These are phyloP conservation scores for Areca catechu DNA, from an alignment of 176 grass and related monocot genomes.

Conservation along the genomic window DNA sequence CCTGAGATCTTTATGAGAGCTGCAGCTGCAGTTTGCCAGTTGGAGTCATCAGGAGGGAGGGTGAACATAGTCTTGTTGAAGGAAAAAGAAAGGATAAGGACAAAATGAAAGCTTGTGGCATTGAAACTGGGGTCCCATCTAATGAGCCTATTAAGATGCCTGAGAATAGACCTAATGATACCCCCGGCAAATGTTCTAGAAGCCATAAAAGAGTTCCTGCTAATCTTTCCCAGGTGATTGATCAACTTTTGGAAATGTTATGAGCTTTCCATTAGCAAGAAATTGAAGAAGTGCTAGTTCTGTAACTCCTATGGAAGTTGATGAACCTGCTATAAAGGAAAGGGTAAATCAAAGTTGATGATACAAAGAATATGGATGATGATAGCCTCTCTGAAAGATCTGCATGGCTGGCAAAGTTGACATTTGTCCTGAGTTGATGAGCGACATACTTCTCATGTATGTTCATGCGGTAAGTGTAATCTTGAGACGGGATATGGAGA, in stretches of 20 bases:
- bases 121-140: conserved; percentile 26
- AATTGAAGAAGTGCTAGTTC: conserved; percentile 25
- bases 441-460: conserved; percentile 76
- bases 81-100: conserved; percentile 77
- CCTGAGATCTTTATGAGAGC: conserved; percentile 67
- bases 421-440: conserved; percentile 75
- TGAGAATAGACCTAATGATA: conserved; percentile 52
- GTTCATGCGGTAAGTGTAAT: conserved; percentile 51
- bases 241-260: conserved; percentile 68
- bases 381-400: conserved; percentile 38
- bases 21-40: conserved; percentile 54
- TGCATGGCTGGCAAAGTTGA: conserved; percentile 37
- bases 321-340: conserved; percentile 34
- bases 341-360: conserved; percentile 72
- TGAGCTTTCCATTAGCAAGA: conserved; percentile 41
- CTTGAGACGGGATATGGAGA: conserved; percentile 62
- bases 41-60: conserved; percentile 63
- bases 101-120: conserved; percentile 27
- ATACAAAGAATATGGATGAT: conserved; percentile 27
- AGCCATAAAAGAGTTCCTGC: conserved; percentile 50
- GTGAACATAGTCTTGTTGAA: conserved; percentile 54
- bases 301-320: conserved; percentile 48
- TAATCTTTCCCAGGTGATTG: conserved; percentile 58
- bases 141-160: conserved; percentile 37
- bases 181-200: conserved; percentile 43